These are phyloP conservation scores for Aspergillus asperescens DNA, from an alignment of 495 filamentous ascomycete genomes.

Conservation along the genomic window DNA sequence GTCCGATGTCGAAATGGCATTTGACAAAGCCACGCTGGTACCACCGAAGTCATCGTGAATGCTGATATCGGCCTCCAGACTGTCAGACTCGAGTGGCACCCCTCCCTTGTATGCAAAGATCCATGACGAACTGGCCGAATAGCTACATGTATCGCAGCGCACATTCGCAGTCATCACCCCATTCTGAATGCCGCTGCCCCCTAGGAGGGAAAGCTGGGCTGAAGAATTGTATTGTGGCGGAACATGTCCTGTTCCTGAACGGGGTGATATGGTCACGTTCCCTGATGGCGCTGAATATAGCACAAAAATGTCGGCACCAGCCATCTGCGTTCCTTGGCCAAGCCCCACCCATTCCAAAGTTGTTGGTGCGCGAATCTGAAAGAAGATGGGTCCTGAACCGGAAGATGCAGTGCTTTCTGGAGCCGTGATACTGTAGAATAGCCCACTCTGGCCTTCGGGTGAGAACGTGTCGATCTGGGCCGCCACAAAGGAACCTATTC, in stretches of 20 bases:
- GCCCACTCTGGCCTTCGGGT: constrained; percentile 19
- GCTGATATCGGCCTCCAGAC: constrained; percentile 41
- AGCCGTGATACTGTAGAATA: constrained; percentile 34
- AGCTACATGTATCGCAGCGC: constrained; percentile 52
- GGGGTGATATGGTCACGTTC: constrained; percentile 60
- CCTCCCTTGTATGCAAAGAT: constrained; percentile 63
- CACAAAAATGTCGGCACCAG: constrained; percentile 61
- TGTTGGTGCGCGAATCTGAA: constrained; percentile 59
- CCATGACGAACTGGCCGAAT: constrained; percentile 46
- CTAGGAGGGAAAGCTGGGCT: constrained; percentile 50
- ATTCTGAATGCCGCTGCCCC: constrained; percentile 51
- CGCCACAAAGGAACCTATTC: constrained; percentile 12
- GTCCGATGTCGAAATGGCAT: constrained; percentile 40
- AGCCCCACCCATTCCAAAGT: constrained; percentile 59
- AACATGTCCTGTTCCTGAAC: constrained; percentile 48
- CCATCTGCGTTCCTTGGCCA: constrained; percentile 59
- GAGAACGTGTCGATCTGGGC: constrained; percentile 28
- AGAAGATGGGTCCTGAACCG: constrained; percentile 45
- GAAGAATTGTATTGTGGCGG: constrained; percentile 49
- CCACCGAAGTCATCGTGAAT: constrained; percentile 51
- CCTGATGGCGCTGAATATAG: constrained; percentile 53
- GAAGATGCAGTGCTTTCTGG: constrained; percentile 26
- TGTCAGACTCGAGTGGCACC: constrained; percentile 49
- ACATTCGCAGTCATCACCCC: constrained; percentile 61
- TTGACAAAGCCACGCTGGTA: constrained; percentile 52